phyloP scores from a whole-genome alignment of 352 stramenopile species.

The Phytophthora litchii region DNA sequence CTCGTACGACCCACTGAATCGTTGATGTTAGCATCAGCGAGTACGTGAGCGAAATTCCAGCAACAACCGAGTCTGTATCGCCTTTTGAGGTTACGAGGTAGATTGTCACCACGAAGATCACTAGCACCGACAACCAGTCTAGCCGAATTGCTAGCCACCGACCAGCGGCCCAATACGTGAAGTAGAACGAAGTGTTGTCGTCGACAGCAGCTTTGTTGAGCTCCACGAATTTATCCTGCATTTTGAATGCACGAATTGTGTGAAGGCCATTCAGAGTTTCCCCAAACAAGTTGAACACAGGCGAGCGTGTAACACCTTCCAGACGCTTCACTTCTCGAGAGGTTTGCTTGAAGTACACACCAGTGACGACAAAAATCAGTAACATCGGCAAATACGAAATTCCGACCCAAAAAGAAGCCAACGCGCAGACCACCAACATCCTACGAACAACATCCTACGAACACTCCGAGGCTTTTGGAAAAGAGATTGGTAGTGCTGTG shows the following conservation, averaged over 20 bases:
- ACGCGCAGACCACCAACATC: slow-evolving; percentile 47
- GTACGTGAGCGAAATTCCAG: slow-evolving; percentile 20
- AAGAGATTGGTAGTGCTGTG: slow-evolving; percentile 42
- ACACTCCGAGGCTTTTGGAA: slow-evolving; percentile 37
- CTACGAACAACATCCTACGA: slow-evolving; percentile 36
- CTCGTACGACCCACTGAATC: slow-evolving; percentile 24
- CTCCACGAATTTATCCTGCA: slow-evolving; percentile 36
- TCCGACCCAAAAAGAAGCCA: slow-evolving; percentile 46
- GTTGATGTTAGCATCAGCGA: slow-evolving; percentile 28
- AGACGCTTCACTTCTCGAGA: slow-evolving; percentile 91
- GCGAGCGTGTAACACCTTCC: slow-evolving; percentile 85
- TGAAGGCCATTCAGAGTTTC: slow-evolving; percentile 91
- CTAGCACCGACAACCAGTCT: slow-evolving; percentile 47
- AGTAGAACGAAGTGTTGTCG: slow-evolving; percentile 54
- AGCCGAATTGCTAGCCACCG: slow-evolving; percentile 96
- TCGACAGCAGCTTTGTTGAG: slow-evolving; percentile 53
- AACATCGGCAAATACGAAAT: slow-evolving; percentile 69
- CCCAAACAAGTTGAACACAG: slow-evolving; percentile 91
- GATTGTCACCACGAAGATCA: slow-evolving; percentile 72
- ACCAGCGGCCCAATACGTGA: slow-evolving; percentile 50
- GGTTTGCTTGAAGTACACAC: slow-evolving; percentile 88
- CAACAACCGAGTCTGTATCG: slow-evolving; percentile 14
- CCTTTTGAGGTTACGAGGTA: slow-evolving; percentile 49
- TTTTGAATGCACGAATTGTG: slow-evolving; percentile 85
- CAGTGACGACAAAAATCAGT: slow-evolving; percentile 54